Percentiles rank a stretch among this genome's conserved stretches.
phyloP scores from a whole-genome alignment of 148 eudicot genomes.

The Chenopodium quinoa region DNA sequence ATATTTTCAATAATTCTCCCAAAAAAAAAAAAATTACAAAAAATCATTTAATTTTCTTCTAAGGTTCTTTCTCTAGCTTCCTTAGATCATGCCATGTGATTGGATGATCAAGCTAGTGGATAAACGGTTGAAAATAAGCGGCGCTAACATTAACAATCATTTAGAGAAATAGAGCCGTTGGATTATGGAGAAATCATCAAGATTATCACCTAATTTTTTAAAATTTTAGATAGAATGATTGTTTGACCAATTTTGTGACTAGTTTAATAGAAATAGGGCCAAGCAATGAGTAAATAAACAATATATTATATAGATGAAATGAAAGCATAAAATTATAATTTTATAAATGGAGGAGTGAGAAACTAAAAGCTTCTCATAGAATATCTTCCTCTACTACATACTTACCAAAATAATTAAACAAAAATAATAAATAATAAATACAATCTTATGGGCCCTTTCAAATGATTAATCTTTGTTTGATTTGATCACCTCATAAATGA shows the following conservation, averaged over 20 bases:
- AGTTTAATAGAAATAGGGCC: not conserved
- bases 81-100: slow-evolving; percentile 17
- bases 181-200: slow-evolving; percentile 4
- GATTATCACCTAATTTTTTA: slow-evolving; percentile 3
- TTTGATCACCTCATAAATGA: slow-evolving; percentile 6
- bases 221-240: slow-evolving; percentile 15
- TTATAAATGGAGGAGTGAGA: not conserved
- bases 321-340: not conserved
- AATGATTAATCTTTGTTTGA: slow-evolving; percentile 3
- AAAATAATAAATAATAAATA: not conserved
- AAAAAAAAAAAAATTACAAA: not conserved
- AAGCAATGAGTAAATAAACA: not conserved
- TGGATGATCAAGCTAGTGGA: not conserved
- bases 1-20: slow-evolving; percentile 16
- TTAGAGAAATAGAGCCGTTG: not conserved
- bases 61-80: not conserved
- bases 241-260: slow-evolving; percentile 15
- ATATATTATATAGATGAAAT: not conserved
- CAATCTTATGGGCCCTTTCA: slow-evolving; percentile 17
- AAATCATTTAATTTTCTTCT: not conserved
- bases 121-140: not conserved
- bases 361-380: slow-evolving; percentile 4
- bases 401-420: not conserved
- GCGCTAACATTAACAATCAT: slow-evolving; percentile 4
- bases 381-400: slow-evolving; percentile 25